These are phyloP conservation scores for Paratinospora sagittata DNA, from an alignment of 164 flowering plant species.

Conservation along the genomic window DNA sequence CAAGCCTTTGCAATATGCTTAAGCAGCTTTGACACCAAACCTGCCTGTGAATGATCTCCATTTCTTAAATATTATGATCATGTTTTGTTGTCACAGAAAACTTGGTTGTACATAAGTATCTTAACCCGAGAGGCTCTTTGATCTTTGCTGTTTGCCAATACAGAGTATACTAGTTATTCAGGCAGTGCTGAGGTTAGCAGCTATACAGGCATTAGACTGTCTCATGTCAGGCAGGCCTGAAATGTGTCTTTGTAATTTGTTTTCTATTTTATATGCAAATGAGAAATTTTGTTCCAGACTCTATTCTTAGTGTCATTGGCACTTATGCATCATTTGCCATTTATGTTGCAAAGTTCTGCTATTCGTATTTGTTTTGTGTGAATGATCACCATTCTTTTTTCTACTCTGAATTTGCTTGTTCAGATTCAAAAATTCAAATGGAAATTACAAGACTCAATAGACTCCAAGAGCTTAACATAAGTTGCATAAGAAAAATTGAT, in stretches of 20 bases:
- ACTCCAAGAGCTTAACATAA: background rate
- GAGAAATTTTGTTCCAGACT: background rate
- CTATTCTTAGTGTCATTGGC: background rate
- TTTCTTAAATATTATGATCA: constrained; percentile 5
- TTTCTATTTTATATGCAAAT: constrained; percentile 7
- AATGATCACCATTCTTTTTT: background rate
- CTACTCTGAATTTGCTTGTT: background rate
- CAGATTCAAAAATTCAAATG: background rate
- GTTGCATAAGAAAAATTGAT: background rate
- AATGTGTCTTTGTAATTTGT: constrained; percentile 21
- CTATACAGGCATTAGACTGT: constrained; percentile 20
- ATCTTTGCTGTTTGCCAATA: constrained; percentile 13
- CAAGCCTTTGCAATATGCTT: constrained; percentile 83
- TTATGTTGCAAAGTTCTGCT: background rate
- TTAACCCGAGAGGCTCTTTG: constrained; percentile 18
- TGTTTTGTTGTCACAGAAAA: constrained; percentile 17
- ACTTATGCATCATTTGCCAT: background rate
- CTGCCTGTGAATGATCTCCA: constrained; percentile 67
- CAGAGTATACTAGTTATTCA: constrained; percentile 1
- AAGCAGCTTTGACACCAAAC: constrained; percentile 32
- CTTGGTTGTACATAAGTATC: constrained; percentile 30
- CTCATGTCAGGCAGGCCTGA: constrained; percentile 10
- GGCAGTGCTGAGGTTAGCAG: constrained; percentile 3
- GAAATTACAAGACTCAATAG: background rate
- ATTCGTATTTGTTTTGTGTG: background rate